Base-by-base conservation (phyloP, 2,329 filamentous ascomycete species). In the Penicillium digitatum region DNA sequence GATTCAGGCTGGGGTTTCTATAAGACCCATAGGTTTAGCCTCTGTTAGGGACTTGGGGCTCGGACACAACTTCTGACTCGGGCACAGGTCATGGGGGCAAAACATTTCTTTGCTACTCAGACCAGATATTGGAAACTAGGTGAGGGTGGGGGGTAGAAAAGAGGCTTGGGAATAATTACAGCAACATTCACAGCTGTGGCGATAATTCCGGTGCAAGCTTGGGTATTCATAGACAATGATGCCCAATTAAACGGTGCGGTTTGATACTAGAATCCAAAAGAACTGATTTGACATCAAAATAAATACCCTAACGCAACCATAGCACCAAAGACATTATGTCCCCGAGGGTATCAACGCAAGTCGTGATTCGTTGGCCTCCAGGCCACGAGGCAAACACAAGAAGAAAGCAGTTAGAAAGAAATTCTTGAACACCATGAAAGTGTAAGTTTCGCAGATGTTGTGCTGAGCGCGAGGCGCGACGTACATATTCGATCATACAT, bases 311-410 rank as follows among this genome's bases (percentile, higher is more conserved):
- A 56, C 35, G 16, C 35, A 38, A 14, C n/a, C 18, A 32, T 53
- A 56, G 39, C 38, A 59, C 45, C 40, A 56, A 55, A 55, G 22
- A 38, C 47, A 54, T 56, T 50, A 48, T 34, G 60, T 54, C 55
- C 51, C 55, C 58, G 38, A 60, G 63, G 63, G 63, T 65, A 65
- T 65, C 62, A 65, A 59, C 57, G 53, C 60, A 58, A 64, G 55
- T 64, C 63, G 56, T 64, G 55, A 64, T 55, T 60, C 60, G 45
- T 63, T 39, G 27, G 14, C 48, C 57, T 52, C 53, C 49, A 56
- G 1, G 59, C 22, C 20, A 50, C 38, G 50, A 62, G 50, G 46
- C 50, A 48, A 61, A 56, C 53, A 48, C 58, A 56, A 59, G 51
- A 20, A 44, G 53, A 60, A 58, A 18, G 10, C 43, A 31, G 34